A percentile compares a stretch with the other conserved stretches of the same genome.
phyloP scores from a whole-genome alignment of 768 basidiomycete genomes.

The Panaeolus cyanescens region DNA sequence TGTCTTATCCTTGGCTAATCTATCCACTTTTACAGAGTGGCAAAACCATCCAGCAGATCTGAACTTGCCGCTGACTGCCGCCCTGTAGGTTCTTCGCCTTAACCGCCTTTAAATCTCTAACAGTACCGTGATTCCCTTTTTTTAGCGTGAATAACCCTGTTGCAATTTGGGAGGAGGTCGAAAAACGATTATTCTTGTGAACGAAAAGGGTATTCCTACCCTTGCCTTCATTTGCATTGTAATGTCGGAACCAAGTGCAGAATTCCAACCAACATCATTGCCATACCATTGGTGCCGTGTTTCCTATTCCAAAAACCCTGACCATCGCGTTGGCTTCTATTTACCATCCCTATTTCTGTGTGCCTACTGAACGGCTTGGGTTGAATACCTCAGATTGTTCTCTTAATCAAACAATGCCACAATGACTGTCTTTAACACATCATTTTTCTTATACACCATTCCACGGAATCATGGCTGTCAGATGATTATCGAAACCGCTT shows the following conservation, averaged over 20 bases:
- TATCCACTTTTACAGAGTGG: constrained; percentile 46
- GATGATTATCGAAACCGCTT: not conserved
- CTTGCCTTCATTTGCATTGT: constrained; percentile 23
- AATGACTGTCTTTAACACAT: not conserved
- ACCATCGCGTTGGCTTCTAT: not conserved
- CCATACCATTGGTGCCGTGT: not conserved
- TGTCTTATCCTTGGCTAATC: not conserved
- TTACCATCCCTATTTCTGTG: not conserved
- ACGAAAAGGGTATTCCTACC: not conserved
- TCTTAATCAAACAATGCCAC: not conserved
- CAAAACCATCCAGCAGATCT: constrained; percentile 57
- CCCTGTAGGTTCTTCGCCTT: constrained; percentile 39
- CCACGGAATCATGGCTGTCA: not conserved
- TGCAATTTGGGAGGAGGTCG: constrained; percentile 55
- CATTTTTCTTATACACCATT: not conserved
- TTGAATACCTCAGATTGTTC: not conserved
- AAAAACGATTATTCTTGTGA: constrained; percentile 24
- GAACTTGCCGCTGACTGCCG: constrained; percentile 50
- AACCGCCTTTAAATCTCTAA: not conserved
- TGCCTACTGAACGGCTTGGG: not conserved
- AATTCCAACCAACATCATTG: constrained; percentile 1
- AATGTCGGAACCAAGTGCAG: constrained; percentile 4
- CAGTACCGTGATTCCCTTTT: constrained; percentile 11
- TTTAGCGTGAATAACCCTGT: constrained; percentile 57
- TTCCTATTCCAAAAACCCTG: not conserved